These are phyloP conservation scores for Lithocarpus polystachyus DNA, from an alignment of 306 rosid species.

Conservation along the genomic window DNA sequence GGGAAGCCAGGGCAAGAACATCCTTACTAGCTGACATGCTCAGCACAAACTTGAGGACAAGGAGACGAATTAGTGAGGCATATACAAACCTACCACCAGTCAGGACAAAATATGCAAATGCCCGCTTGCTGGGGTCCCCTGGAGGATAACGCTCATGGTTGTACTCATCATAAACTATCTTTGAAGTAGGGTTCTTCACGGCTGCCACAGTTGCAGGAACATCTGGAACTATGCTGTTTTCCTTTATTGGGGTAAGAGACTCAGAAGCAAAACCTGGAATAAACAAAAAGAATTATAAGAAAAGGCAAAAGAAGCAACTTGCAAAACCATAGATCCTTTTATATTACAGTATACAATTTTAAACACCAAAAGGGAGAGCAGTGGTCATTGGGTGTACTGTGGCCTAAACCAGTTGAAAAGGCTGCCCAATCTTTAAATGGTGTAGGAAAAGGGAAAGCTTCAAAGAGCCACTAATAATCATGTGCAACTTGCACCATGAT, in stretches of 20 bases:
- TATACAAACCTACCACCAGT: conserved; percentile 80
- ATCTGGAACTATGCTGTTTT: conserved; percentile 44
- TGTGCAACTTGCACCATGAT: neutral
- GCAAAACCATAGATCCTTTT: neutral
- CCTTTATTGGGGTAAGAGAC: conserved; percentile 39
- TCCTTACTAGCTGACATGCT: conserved; percentile 94
- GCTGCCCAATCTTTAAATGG: neutral
- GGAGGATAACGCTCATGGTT: conserved; percentile 79
- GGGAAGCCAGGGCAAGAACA: conserved; percentile 84
- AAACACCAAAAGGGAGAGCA: no score
- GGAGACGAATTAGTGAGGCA: conserved; percentile 76
- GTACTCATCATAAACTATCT: conserved; percentile 68
- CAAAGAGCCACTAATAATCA: neutral
- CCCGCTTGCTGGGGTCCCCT: conserved; percentile 90
- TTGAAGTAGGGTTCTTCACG: conserved; percentile 65
- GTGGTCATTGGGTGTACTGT: no score
- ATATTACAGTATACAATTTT: neutral
- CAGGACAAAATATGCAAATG: conserved; percentile 85
- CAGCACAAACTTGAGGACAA: conserved; percentile 76
- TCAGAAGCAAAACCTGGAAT: conserved; percentile 63
- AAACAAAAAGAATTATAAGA: neutral
- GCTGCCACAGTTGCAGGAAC: conserved; percentile 64
- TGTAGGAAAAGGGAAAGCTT: neutral
- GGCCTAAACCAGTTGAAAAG: neutral
- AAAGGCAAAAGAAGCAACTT: neutral